Conservation (phyloP, 176 grass and related monocot species). For the Triticum turgidum region DNA sequence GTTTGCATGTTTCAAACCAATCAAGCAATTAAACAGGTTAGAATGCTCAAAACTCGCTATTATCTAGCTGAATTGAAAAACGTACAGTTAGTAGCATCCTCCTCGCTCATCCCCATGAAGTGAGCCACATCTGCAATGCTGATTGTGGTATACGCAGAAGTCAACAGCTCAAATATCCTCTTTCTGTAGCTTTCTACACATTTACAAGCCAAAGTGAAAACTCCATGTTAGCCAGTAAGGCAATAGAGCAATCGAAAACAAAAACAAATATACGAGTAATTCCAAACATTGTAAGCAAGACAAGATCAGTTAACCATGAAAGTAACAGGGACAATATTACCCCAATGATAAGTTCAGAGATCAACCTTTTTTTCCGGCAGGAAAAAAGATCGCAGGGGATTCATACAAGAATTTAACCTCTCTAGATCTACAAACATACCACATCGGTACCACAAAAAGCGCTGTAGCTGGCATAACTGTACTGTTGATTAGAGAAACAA, state of each 20-base stretch:
- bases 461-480: neutral
- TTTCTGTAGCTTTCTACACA: constrained; percentile 89
- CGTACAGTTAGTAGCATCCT: constrained; percentile 81
- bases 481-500: neutral
- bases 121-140: constrained; percentile 65
- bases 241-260: constrained; percentile 6
- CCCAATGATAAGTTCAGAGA: neutral
- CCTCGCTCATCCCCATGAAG: constrained; percentile 87
- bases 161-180: constrained; percentile 89
- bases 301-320: neutral
- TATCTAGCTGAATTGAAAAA: constrained; percentile 19
- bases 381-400: neutral
- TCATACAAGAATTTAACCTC: neutral
- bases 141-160: constrained; percentile 87
- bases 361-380: no score
- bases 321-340: neutral
- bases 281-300: neutral
- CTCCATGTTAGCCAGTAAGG: neutral
- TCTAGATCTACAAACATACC: neutral
- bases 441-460: neutral
- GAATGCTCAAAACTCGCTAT: neutral
- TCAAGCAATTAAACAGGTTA: neutral
- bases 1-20: neutral
- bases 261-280: neutral
- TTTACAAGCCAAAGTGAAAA: constrained; percentile 7